Conservation (phyloP, 2,329 filamentous ascomycete genomes). For the Aspergillus hiratsukae region DNA sequence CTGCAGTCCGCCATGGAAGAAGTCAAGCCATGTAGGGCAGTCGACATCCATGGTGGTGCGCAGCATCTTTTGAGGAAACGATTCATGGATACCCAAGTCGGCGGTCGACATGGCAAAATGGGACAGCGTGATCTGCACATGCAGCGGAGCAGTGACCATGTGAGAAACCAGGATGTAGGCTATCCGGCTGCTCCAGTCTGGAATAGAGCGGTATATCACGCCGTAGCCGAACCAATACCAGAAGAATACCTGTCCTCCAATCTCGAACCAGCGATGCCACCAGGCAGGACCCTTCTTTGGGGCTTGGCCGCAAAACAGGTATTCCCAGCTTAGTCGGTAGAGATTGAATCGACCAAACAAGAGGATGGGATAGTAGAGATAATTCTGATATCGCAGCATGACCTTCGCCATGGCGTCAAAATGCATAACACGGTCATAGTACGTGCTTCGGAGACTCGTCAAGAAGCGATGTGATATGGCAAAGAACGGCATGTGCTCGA, state of each 20-base stretch:
- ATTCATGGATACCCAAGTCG: slow-evolving; percentile 77
- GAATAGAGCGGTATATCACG: slow-evolving; percentile 69
- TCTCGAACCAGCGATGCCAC: slow-evolving; percentile 80
- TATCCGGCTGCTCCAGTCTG: slow-evolving; percentile 64
- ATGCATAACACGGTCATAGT: slow-evolving; percentile 74
- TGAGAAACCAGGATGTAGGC: slow-evolving; percentile 76
- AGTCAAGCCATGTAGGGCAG: slow-evolving; percentile 82
- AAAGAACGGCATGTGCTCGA: slow-evolving; percentile 85
- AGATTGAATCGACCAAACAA: slow-evolving; percentile 82
- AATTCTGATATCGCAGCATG: slow-evolving; percentile 69
- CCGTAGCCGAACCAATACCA: slow-evolving; percentile 84
- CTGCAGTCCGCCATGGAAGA: slow-evolving; percentile 81
- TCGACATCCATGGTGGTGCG: slow-evolving; percentile 93
- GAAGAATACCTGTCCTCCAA: slow-evolving; percentile 72
- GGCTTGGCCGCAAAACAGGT: slow-evolving; percentile 65
- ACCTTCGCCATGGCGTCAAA: slow-evolving; percentile 72
- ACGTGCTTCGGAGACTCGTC: slow-evolving; percentile 67
- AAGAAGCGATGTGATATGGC: slow-evolving; percentile 80
- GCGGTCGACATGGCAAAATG: slow-evolving; percentile 93
- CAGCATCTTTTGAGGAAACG: slow-evolving; percentile 85
- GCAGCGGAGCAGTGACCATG: slow-evolving; percentile 72
- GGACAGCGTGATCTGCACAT: slow-evolving; percentile 85
- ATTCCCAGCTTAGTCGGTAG: slow-evolving; percentile 75
- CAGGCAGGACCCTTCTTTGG: slow-evolving; percentile 71
- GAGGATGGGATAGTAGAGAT: slow-evolving; percentile 78